Percentiles rank a stretch among this genome's conserved stretches.
Evolutionary conservation across 176 grass and related monocot species (phyloP).

Genomic region (Aegilops speltoides): DNA sequence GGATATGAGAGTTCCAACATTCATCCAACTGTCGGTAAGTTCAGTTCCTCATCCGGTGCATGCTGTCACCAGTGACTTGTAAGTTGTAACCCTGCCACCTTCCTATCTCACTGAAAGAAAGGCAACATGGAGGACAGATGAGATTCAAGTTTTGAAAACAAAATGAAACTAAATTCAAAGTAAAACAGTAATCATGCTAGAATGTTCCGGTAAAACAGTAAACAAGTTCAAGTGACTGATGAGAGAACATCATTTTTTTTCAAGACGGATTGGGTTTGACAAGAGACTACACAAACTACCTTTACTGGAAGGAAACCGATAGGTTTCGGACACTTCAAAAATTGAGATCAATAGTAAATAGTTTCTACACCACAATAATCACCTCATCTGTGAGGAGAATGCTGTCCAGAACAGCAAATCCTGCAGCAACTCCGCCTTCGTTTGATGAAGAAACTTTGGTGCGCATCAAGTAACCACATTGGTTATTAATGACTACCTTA

Average conservation of each 20-base stretch:
- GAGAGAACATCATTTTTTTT: not conserved
- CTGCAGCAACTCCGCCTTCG: conserved; percentile 92
- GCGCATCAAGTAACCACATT: conserved; percentile 83
- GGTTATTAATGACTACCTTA: conserved; percentile 71
- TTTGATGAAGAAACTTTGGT: conserved; percentile 96
- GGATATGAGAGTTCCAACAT: not conserved
- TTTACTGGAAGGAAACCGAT: not conserved
- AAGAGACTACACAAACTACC: not conserved
- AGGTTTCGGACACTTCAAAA: not conserved
- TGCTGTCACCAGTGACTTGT: not conserved
- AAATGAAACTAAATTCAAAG: not conserved
- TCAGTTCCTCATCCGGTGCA: not conserved
- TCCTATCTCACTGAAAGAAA: conserved; percentile 29
- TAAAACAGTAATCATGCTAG: not conserved
- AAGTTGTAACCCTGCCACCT: not conserved
- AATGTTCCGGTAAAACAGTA: not conserved
- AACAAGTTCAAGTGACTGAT: not conserved
- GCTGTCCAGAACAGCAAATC: conserved; percentile 91
- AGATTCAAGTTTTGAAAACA: not conserved
- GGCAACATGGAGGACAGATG: not conserved
- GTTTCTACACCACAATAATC: conserved; percentile 8
- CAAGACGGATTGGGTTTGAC: not conserved
- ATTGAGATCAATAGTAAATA: not conserved
- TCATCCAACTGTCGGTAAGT: not conserved
- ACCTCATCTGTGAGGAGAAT: conserved; percentile 74